Conservation (phyloP, 495 filamentous ascomycete species). For the Xylaria cubensis region DNA sequence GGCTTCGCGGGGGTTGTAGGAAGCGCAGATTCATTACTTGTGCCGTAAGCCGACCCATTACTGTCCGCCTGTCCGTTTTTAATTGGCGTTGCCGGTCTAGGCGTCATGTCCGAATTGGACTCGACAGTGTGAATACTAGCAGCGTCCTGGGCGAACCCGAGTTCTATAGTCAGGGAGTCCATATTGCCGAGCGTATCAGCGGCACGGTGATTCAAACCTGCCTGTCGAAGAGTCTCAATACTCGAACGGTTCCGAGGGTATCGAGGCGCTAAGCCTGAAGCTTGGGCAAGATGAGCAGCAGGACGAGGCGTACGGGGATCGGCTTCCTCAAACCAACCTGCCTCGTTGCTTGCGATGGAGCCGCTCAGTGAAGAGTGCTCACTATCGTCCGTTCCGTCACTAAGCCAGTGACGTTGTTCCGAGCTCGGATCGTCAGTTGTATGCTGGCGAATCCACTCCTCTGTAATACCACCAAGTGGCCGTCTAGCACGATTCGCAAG, state of each 20-base stretch:
- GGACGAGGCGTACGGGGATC: conserved; percentile 51
- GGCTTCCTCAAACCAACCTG: conserved; percentile 50
- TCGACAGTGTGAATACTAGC: conserved; percentile 39
- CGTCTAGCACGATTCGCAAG: conserved; percentile 62
- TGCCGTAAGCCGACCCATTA: conserved; percentile 38
- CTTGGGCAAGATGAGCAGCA: conserved; percentile 46
- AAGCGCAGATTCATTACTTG: conserved; percentile 51
- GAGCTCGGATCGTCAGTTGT: conserved; percentile 65
- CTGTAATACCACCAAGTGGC: conserved; percentile 67
- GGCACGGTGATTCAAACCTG: conserved; percentile 56
- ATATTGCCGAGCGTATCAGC: conserved; percentile 43
- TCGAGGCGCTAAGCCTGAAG: conserved; percentile 40
- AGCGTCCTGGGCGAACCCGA: conserved; percentile 37
- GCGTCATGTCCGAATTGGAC: conserved; percentile 33
- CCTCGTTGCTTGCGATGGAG: conserved; percentile 56
- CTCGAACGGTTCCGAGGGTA: conserved; percentile 60
- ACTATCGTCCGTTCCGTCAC: conserved; percentile 72
- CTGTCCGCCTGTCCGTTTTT: conserved; percentile 29
- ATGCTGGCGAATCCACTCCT: conserved; percentile 81
- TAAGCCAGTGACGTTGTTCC: conserved; percentile 74
- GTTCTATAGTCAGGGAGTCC: conserved; percentile 45
- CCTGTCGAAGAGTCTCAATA: conserved; percentile 70
- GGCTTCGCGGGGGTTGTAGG: conserved; percentile 45
- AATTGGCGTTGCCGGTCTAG: conserved; percentile 38
- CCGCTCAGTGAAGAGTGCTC: conserved; percentile 68